Base-by-base conservation (phyloP, 2,329 filamentous ascomycete species). In the Graphilbum fragrans region DNA sequence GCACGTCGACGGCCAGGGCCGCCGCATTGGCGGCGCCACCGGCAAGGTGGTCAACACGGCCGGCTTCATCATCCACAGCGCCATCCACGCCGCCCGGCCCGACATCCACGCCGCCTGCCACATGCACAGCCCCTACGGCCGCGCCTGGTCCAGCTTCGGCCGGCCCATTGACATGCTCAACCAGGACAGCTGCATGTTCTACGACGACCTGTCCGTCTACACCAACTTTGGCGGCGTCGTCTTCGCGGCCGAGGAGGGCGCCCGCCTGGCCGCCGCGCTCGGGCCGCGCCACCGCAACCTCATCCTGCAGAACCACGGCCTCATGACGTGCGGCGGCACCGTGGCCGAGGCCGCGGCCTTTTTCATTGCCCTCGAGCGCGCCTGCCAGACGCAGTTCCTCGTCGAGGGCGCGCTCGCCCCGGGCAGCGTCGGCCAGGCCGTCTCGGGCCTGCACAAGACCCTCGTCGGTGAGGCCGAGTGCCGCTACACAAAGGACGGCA, bases 41-140 rank as follows among this genome's bases (percentile, higher is more conserved):
- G 78, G 79, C 52, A 16, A 38, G 33, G 74, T 77, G 1, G 72
- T 76, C 35, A 85, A 85, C 56, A 70, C 74, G 3, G 79, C 80
- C 0, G 80, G 80, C 0, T 84, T 82, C 52, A 57, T 81, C 42
- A 85, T 85, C 48, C 81, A 85, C 57, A 67, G 66, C 19, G 78
- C 77, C 7, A 64, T 84, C 16, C 73, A 82, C 58, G 75, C 74
- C 55, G 75, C 75, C 1, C 63, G 80, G 11, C 72, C 73, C 4
- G 71, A 82, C 51, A 73, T 79, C n/a, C 66, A 77, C 49, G 79
- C 80, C 3, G 74, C 80, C 10, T 82, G 78, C 53, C 81, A 86
- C 52, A 71, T 72, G 6, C 81, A 86, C 52, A 72, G 70, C 21
- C 66, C 68, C 33, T 66, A 74, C 11, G 80, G 80, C 2, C 77